Base-by-base conservation (phyloP, 2,329 filamentous ascomycete species). In the Exserohilum rostratum region DNA sequence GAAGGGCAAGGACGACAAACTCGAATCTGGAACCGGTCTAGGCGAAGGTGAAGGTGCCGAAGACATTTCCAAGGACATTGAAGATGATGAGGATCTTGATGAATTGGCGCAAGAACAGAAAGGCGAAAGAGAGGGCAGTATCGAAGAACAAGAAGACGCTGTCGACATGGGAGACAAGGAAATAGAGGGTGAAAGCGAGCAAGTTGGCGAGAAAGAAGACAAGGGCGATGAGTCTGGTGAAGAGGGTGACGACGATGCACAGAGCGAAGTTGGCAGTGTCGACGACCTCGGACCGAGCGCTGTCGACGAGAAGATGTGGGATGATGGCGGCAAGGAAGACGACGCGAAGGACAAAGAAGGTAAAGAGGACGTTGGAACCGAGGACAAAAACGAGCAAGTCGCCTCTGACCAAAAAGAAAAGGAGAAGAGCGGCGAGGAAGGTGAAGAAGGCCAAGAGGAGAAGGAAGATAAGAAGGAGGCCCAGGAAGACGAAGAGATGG, bases 271-370 rank as follows among this genome's bases (percentile, higher is more conserved):
- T 5, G 95, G 93, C 1, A 90, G 92, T 67, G 92, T 98, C 10
- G 91, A 97, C 77, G 91, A 96, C 67, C 81, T 96, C 37, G 93
- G 96, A 65, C 89, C 91, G 11, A 90, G 87, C 13, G 90, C 93
- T 17, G 90, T 98, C 1, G 96, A 99, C 71, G 96, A 99, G 78
- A 99, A 98, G 81, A 92, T 98, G 85, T 99, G 95, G 95, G 93
- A 99, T 75, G 93, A 92, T 34, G 87, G 88, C 40, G 88, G 91
- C 38, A 83, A 88, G 43, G 84, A 93, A 39, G 87, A 93, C 43
- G 87, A 90, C 1, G 89, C 93, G 43, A 95, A 95, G 64, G 90
- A 97, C 39, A 89, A 91, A 68, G 82, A 91, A 68, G 88, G 86
- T 5, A 87, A 92, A 50, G 83, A 79, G 10, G 74, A 73, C 37